phyloP scores from a whole-genome alignment of 805 yeast species.

The Barnettozyma pratensis region DNA sequence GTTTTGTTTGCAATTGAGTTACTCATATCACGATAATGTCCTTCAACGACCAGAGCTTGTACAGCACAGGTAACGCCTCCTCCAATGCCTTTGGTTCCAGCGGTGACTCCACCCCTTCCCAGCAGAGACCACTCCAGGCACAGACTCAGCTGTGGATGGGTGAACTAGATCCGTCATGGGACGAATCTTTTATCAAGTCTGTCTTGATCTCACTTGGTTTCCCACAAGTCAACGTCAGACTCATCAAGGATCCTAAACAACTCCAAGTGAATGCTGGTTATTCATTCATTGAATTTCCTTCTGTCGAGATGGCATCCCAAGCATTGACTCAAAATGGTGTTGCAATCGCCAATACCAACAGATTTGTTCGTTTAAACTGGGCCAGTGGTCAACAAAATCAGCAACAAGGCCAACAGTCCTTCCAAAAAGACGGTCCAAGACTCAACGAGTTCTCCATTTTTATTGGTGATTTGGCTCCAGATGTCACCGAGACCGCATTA shows the following conservation, averaged over 20 bases:
- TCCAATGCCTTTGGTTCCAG: neutral
- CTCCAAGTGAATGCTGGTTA: conserved; percentile 52
- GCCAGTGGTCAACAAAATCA: conserved; percentile 49
- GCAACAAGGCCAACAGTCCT: conserved; percentile 1
- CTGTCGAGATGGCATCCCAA: conserved; percentile 51
- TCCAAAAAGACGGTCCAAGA: conserved; percentile 7
- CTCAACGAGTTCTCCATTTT: conserved; percentile 59
- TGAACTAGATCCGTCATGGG: conserved; percentile 81
- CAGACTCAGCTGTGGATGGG: conserved; percentile 71
- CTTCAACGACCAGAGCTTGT: neutral
- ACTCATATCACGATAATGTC: neutral
- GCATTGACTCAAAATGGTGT: conserved; percentile 68
- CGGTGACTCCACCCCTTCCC: neutral
- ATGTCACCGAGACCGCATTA: conserved; percentile 61
- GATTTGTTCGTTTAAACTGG: conserved; percentile 70
- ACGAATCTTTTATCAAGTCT: conserved; percentile 57
- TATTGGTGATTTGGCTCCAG: conserved; percentile 79
- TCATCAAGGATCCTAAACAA: conserved; percentile 58
- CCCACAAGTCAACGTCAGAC: conserved; percentile 49
- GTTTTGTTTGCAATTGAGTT: neutral
- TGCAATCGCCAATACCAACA: conserved; percentile 57
- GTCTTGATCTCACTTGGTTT: conserved; percentile 75
- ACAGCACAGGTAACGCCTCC: neutral
- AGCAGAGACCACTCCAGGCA: conserved; percentile 1
- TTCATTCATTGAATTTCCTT: conserved; percentile 75